Conservation (phyloP, 805 yeast species). For the Schwanniomyces polymorphus region DNA sequence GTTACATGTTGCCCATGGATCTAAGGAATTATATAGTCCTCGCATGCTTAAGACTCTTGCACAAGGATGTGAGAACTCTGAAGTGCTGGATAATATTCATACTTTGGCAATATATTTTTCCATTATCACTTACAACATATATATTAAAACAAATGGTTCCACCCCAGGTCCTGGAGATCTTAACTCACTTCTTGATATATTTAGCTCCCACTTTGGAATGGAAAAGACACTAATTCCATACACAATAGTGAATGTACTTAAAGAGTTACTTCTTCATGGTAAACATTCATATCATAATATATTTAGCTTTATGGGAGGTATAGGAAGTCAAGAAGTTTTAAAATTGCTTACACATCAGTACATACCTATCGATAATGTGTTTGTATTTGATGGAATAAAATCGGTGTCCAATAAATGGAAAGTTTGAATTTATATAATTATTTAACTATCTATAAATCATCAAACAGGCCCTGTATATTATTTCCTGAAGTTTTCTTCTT, state of each 20-base stretch:
- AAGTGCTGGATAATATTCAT: conserved; percentile 12
- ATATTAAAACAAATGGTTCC: conserved; percentile 11
- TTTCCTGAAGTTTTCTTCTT: conserved; percentile 45
- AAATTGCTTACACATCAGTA: conserved; percentile 80
- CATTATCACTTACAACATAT: conserved; percentile 34
- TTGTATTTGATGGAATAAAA: conserved; percentile 71
- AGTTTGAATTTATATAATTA: conserved; percentile 12
- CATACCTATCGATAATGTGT: conserved; percentile 68
- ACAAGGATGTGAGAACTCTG: conserved; percentile 11
- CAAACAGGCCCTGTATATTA: conserved; percentile 59
- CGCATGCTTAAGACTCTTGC: conserved; percentile 13
- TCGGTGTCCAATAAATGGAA: conserved; percentile 48
- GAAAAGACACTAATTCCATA: conserved; percentile 14
- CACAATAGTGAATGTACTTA: conserved; percentile 15
- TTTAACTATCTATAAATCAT: conserved; percentile 33
- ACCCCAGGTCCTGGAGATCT: conserved; percentile 21
- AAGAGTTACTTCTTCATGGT: conserved; percentile 37
- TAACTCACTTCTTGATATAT: conserved; percentile 16
- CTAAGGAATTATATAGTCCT: conserved; percentile 19
- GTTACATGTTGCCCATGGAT: conserved; percentile 52
- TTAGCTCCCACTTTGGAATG: conserved; percentile 13
- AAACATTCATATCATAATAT: conserved; percentile 55
- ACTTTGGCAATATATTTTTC: conserved; percentile 41
- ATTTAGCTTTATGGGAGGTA: conserved; percentile 76
- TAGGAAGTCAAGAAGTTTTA: conserved; percentile 80